phyloP scores from a whole-genome alignment of 257 asterid genomes.

The Plantago major region DNA sequence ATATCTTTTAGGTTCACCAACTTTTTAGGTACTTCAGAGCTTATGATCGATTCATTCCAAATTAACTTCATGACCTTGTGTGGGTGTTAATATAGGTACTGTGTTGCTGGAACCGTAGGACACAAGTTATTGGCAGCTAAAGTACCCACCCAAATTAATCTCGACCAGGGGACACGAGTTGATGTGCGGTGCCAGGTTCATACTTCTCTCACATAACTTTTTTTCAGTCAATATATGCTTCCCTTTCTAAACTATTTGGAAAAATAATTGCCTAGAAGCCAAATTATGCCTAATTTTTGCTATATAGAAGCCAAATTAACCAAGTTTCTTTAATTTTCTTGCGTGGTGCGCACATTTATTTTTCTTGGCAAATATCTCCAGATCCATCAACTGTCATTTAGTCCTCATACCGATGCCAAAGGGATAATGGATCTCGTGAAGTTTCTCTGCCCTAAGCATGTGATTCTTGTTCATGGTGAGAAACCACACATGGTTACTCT shows the following conservation, averaged over 20 bases:
- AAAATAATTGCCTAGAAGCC: background rate
- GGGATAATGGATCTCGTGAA: slow-evolving; percentile 88
- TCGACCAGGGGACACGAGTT: slow-evolving; percentile 55
- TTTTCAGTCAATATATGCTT: background rate
- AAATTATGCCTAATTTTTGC: background rate
- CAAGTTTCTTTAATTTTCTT: slow-evolving; percentile 1
- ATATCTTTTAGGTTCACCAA: slow-evolving; percentile 1
- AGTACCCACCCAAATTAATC: slow-evolving; percentile 49
- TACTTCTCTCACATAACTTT: background rate
- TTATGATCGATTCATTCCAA: slow-evolving; percentile 5
- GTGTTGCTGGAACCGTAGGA: slow-evolving; percentile 85
- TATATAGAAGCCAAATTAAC: slow-evolving; percentile 1
- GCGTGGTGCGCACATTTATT: background rate
- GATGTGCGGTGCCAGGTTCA: slow-evolving; percentile 92
- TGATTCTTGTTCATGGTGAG: slow-evolving; percentile 82
- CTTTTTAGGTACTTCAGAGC: background rate
- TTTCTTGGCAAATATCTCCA: slow-evolving; percentile 21
- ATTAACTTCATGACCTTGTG: slow-evolving; percentile 13
- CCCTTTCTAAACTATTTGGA: too few relatives aligned
- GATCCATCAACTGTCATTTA: slow-evolving; percentile 61
- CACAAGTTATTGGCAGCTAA: slow-evolving; percentile 71
- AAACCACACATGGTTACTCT: slow-evolving; percentile 72
- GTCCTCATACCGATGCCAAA: slow-evolving; percentile 92
- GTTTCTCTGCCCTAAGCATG: slow-evolving; percentile 84
- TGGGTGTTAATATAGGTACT: slow-evolving; percentile 43